Base-by-base conservation (phyloP, 495 filamentous ascomycete genomes). In the Massariosphaeria phaeospora region DNA sequence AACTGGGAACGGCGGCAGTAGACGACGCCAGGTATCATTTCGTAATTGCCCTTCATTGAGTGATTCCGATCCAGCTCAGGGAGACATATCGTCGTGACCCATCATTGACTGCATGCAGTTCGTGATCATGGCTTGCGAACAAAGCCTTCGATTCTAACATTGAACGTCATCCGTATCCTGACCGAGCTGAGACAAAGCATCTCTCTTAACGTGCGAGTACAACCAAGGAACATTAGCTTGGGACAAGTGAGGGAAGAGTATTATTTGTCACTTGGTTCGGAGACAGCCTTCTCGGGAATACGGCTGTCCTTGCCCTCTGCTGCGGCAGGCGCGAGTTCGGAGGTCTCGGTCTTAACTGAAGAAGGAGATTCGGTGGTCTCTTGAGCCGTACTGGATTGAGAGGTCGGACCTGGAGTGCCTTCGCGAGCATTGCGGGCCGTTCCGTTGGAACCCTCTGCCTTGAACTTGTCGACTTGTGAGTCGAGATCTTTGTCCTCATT, bases 401-500 rank as follows among this genome's bases (percentile, higher is more conserved):
- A 2, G n/a, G 23, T 43, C n/a, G 60, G 79, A 20, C 75, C 79
- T 21, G 81, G 80, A 24, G 80, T 84, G 27, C 72, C 80, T 68
- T 83, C 81, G 48, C 80, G 75, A 23, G 73, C 71, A 51, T 67
- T 74, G 57, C 76, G 67, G 31, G 59, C 52, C 15, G 54, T 56
- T 39, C 53, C 66, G 55, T 57, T 40, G 26, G 43, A 31, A 2
- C 13, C 42, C 8, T 52, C 40, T 33, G 48, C 18, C 40, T 65
- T 40, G 17, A 61, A 66, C 46, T 73, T 77, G 63, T 72, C 73
- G 41, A 79, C 78, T 68, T 84, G 80, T 58, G 74, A 76, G 46
- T 71, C 70, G 26, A 78, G 58, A 57, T 91, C 91, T 68, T 86
- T 86, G 57, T 93, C 86, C 68, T 94, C 88, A 52, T 89, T 89